Percentiles rank a stretch among this genome's conserved stretches.
Conservation (phyloP, 305 asterid species). For the Fraxinus dipetala region DNA sequence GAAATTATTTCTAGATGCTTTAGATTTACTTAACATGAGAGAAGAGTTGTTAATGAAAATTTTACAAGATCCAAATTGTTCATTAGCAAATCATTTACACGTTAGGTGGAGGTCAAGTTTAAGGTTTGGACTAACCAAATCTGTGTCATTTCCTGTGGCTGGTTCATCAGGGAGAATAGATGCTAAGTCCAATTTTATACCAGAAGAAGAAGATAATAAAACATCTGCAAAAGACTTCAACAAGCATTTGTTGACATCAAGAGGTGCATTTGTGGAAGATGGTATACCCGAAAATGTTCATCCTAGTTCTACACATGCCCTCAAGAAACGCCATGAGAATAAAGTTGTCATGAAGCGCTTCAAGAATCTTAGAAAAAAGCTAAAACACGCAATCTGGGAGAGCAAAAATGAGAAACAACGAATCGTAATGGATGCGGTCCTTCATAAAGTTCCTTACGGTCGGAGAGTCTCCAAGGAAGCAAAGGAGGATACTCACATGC, state of each 20-base stretch:
- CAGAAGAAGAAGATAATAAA: constrained; percentile 13
- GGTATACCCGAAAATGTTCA: constrained; percentile 25
- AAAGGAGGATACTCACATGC: background rate
- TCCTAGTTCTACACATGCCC: constrained; percentile 21
- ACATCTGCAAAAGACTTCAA: constrained; percentile 14
- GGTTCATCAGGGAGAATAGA: constrained; percentile 21
- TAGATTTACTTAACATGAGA: constrained; percentile 58
- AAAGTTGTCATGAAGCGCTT: constrained; percentile 47
- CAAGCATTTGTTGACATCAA: constrained; percentile 14
- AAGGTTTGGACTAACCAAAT: constrained; percentile 47
- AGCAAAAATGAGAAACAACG: constrained; percentile 62
- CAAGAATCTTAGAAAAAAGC: constrained; percentile 58
- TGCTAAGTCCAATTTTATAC: background rate
- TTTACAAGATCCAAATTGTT: constrained; percentile 57
- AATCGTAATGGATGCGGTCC: constrained; percentile 69
- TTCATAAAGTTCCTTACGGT: constrained; percentile 42
- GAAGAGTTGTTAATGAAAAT: constrained; percentile 67
- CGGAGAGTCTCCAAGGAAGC: background rate
- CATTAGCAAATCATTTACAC: constrained; percentile 58
- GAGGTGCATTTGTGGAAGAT: constrained; percentile 17
- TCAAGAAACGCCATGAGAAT: constrained; percentile 34
- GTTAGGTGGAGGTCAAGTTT: constrained; percentile 30
- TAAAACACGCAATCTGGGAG: constrained; percentile 58
- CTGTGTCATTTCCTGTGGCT: constrained; percentile 50
- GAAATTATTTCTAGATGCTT: constrained; percentile 61